Base-by-base conservation (phyloP, 352 stramenopile species). In the Pythium chondricola region DNA sequence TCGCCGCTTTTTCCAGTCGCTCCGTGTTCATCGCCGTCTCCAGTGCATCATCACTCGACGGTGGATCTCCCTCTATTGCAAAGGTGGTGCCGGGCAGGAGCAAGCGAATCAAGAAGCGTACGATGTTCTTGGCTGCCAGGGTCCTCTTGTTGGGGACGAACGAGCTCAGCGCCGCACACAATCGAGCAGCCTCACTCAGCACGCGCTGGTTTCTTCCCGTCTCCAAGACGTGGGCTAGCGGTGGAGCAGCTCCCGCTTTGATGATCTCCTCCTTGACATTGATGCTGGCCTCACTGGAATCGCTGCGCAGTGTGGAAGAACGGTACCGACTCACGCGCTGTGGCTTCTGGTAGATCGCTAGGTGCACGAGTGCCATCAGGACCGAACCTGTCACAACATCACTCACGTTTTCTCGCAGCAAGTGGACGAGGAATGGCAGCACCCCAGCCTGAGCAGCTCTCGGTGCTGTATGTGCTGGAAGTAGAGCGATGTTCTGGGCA, bases 181-280 rank as follows among this genome's bases (percentile, higher is more conserved):
- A 52, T 2, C 79, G 67, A 5, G 64, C 51, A 2, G 73, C 75
- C 47, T 90, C 74, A 3, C 68, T 58, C 3, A 85, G 56, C 24
- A 90, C 63, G 36, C 69, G 67, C 43, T 69, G 56, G 37, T 90
- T 90, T 17, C 43, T 43, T 2, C 47, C 64, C 17, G 52, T 49
- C 21, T 84, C 69, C 5, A 86, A 52, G 25, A 90, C 65, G 17
- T 63, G 52, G n/a, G 65, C 67, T 2, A 90, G 64, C 7, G 78
- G 74, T 3, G 71, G 49, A 6, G 59, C 52, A 0, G 60, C 67
- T 2, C 75, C 73, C 14, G 71, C 65, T 21, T 84, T 84, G 8
- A 85, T 38, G 30, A 90, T 85, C 37, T 86, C 73, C n/a, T 89
- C 68, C 10, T 71, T 71, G 13, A 83, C 58, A n/a, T 64, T 69